Conservation (phyloP, 1,139 yeast genomes). For the Zygosaccharomyces sapae region DNA sequence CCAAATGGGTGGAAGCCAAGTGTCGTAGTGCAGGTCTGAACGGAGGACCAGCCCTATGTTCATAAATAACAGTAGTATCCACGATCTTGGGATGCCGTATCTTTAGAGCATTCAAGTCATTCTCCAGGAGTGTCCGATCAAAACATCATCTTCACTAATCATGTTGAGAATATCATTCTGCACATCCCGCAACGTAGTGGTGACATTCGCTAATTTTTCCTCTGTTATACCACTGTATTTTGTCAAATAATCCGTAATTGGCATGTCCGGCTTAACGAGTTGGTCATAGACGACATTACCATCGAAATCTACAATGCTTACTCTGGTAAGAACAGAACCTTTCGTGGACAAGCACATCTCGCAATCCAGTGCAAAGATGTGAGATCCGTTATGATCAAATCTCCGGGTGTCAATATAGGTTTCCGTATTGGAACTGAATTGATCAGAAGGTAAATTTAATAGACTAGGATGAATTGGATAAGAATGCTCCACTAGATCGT, state of each 20-base stretch:
- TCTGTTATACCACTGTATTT: constrained; percentile 82
- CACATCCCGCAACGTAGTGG: constrained; percentile 62
- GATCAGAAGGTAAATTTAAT: constrained; percentile 16
- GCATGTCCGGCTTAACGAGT: constrained; percentile 69
- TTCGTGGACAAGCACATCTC: constrained; percentile 74
- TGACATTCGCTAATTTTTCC: constrained; percentile 56
- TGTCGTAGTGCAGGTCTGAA: constrained; percentile 71
- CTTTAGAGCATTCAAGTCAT: constrained; percentile 58
- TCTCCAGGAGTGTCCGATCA: constrained; percentile 73
- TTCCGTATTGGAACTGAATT: constrained; percentile 17
- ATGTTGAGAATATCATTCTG: constrained; percentile 50
- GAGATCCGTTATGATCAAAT: constrained; percentile 53
- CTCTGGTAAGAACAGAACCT: constrained; percentile 70
- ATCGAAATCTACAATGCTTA: constrained; percentile 65
- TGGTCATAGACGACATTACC: constrained; percentile 62
- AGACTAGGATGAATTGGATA: constrained; percentile 58
- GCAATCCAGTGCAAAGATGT: constrained; percentile 80
- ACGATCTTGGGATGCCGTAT: constrained; percentile 62
- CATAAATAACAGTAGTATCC: constrained; percentile 62
- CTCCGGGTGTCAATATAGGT: constrained; percentile 58
- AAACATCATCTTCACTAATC: constrained; percentile 50
- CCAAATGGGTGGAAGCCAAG: constrained; percentile 54
- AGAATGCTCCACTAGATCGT: constrained; percentile 45
- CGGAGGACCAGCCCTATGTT: constrained; percentile 77
- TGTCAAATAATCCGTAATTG: constrained; percentile 76